phyloP scores from a whole-genome alignment of 805 yeast species.

The Kockiozyma suomiensis region DNA sequence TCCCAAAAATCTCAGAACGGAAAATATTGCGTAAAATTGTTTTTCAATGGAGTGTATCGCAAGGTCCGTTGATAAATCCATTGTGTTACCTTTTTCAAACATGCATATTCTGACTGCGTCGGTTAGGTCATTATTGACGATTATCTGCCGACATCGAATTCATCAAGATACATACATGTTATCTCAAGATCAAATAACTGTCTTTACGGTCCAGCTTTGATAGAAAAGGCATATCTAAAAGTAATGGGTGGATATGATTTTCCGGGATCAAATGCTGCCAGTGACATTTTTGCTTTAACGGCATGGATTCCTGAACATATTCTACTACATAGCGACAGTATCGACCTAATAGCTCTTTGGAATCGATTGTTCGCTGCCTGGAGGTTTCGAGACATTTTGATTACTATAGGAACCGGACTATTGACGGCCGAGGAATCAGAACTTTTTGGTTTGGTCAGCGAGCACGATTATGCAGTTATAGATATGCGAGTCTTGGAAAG shows the following conservation, averaged over 20 bases:
- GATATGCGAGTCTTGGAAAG: slow-evolving; percentile 42
- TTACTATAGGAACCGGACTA: slow-evolving; percentile 71
- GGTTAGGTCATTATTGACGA: slow-evolving; percentile 49
- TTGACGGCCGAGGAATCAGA: slow-evolving; percentile 42
- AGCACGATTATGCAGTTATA: slow-evolving; percentile 72
- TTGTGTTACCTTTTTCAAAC: no score
- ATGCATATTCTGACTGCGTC: background rate
- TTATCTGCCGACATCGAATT: slow-evolving; percentile 46
- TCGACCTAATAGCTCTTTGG: slow-evolving; percentile 42
- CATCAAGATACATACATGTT: slow-evolving; percentile 36
- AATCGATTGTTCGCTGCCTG: slow-evolving; percentile 42
- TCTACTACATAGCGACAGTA: slow-evolving; percentile 35
- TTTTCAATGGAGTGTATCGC: slow-evolving; percentile 58
- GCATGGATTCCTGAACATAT: slow-evolving; percentile 75
- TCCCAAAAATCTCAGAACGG: slow-evolving; percentile 36
- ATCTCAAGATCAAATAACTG: slow-evolving; percentile 44
- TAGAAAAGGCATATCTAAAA: slow-evolving; percentile 76
- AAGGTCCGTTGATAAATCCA: slow-evolving; percentile 33
- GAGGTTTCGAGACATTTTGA: slow-evolving; percentile 45
- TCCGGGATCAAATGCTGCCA: slow-evolving; percentile 74
- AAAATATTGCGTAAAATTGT: slow-evolving; percentile 49
- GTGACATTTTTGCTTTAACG: slow-evolving; percentile 63
- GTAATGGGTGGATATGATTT: slow-evolving; percentile 63
- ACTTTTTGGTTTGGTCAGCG: slow-evolving; percentile 49
- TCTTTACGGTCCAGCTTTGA: slow-evolving; percentile 63